Evolutionary conservation across 1,284 basidiomycete genomes (phyloP), one percentile per base, ranked within the genome.

Genomic region (Heliocybe sulcata): DNA sequence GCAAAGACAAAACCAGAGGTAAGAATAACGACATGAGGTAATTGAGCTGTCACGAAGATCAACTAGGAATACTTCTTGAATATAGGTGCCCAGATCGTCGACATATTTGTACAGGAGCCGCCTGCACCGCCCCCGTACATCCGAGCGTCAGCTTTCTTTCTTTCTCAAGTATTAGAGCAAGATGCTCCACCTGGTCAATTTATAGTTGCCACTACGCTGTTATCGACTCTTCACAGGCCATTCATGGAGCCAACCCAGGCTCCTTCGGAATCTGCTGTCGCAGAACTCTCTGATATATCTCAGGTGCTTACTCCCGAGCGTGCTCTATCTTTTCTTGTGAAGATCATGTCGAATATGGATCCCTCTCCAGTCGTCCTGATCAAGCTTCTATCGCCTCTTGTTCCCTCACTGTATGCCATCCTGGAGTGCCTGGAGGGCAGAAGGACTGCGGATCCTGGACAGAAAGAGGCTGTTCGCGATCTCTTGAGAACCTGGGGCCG

Each of bases 401-500:
- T 88, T 0, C 71, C 85, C 0, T 70, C 81, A 1, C 66, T 95
- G 2, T 92, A 92, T 65, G 75, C 82, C 1, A 73, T 94, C 2
- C 68, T 78, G 3, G 75, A 74, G 50, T 70, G 81, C 54, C 64
- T 93, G 19, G 75, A 81, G 22, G 68, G 66, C 10, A 63, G 68
- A 22, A 83, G 79, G 59, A 78, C 80, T 1, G 76, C 82, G 1
- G 86, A 90, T 63, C 85, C 87, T 0, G 65, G 73, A 0, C 55
- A 88, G 11, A 80, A 74, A 54, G 83, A 85, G 58, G 77, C 77
- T 9, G 69, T 87, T 2, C 72, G 69, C 22, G 80, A 81, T 8
- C 65, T 92, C 20, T 68, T 94, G 27, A 66, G 73, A 1, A 85
- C 84, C 0, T 94, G 91, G 92, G 90, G 82, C 1, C 81, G 85